A percentile compares a stretch with the other conserved stretches of the same genome.
Evolutionary conservation across 2,329 filamentous ascomycete genomes (phyloP).

Genomic region (Neoarthrinium moseri): DNA sequence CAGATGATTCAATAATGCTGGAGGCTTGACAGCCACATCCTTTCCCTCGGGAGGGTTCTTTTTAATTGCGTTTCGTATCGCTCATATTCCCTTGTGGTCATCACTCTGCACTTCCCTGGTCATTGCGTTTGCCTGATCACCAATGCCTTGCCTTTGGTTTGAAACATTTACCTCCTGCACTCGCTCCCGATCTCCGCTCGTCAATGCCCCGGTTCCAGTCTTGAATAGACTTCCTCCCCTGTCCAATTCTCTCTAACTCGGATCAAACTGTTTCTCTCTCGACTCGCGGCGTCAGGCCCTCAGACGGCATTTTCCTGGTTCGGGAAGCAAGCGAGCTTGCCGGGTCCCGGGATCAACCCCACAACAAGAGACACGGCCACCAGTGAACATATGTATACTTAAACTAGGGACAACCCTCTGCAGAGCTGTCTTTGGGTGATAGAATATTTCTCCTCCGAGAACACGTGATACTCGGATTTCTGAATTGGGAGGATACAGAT

Average conservation of each 20-base stretch:
- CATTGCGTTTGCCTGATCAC: conserved; percentile 9
- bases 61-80: neutral
- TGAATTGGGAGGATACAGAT: neutral
- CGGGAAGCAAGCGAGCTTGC: neutral
- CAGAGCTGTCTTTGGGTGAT: no score
- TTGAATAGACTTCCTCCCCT: neutral
- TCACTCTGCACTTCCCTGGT: neutral
- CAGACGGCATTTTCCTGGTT: neutral
- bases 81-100: conserved; percentile 1
- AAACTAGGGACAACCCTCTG: neutral
- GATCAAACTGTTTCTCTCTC: conserved; percentile 7
- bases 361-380: neutral
- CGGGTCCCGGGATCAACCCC: conserved; percentile 1
- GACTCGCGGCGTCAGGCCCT: neutral
- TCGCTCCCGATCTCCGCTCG: conserved; percentile 1
- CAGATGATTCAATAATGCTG: conserved; percentile 7
- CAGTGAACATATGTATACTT: conserved; percentile 6
- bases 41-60: conserved; percentile 3
- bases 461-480: no score
- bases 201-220: conserved; percentile 1
- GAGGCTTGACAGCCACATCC: conserved; percentile 8
- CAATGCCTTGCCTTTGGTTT: conserved; percentile 6
- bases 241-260: conserved; percentile 4
- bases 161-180: conserved; percentile 8
- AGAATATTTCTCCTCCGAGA: no score